Base-by-base conservation (phyloP, 768 basidiomycete species). In the Scleroderma citrinum region DNA sequence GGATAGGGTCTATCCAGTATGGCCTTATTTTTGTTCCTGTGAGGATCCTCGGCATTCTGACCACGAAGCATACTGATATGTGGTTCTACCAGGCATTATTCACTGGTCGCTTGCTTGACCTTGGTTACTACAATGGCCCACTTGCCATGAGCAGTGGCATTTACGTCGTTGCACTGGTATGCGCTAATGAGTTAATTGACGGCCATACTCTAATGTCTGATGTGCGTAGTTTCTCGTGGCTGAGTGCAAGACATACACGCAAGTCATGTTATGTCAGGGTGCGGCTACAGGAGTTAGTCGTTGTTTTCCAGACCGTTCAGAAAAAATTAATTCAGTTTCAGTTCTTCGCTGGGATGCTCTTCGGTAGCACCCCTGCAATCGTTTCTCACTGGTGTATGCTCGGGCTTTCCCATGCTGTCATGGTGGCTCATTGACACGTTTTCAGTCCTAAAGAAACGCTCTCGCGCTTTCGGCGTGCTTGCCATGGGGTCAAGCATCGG, bases 401-500 rank as follows among this genome's bases (percentile, higher is more conserved):
- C 8, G 26, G 21, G 14, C 53, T 34, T 17, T 37, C 26, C 16
- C 14, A 19, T 20, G 8, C 26, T 29, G 4, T 23, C 16, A 19
- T 20, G 38, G 21, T 7, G 10, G 8, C n/a, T 4, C 30, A 31
- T 8, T 44, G 30, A 44, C 31, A 26, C 24, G 4, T 7, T 19
- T 20, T 13, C 14, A 48, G 30, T 48, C 35, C 32, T 40, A 38
- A 48, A 34, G 38, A 48, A 41, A 34, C 47, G 47, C n/a, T 39
- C 38, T 32, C 30, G 16, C n/a, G 82, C 77, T 0, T 61, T 83
- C 64, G 84, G 83, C 2, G 59, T 82, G 19, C 69, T 78, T 23
- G 82, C 86, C 0, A 67, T 77, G 20, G 83, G 85, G 0, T 78
- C 80, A 2, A 80, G 80, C 3, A 51, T 85, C 2, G 85, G 85